These are phyloP conservation scores for Leishmania major DNA, from an alignment of 208 protist genomes.

Conservation along the genomic window DNA sequence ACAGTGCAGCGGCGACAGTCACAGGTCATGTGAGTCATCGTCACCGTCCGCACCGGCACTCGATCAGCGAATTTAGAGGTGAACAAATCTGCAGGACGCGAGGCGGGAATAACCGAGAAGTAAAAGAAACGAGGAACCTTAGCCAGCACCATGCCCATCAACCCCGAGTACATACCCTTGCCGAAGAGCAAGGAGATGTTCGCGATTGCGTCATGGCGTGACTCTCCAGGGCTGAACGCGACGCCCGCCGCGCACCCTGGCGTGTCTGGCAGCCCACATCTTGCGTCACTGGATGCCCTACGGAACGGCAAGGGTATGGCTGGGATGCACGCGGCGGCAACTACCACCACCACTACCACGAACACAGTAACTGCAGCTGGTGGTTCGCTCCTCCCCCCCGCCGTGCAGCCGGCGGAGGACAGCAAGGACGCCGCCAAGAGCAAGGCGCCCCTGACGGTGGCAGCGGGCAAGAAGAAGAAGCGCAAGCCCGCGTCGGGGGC, in stretches of 20 bases:
- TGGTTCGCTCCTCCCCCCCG: conserved; percentile 1
- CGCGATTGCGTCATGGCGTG: conserved; percentile 70
- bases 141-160: conserved; percentile 38
- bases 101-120: not conserved
- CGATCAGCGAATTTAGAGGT: conserved; percentile 3
- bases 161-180: conserved; percentile 82
- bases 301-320: conserved; percentile 13
- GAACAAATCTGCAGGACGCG: conserved; percentile 10
- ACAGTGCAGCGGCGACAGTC: not conserved
- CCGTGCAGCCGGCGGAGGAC: conserved; percentile 11
- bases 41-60: not conserved
- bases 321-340: conserved; percentile 5
- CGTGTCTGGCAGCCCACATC: conserved; percentile 14
- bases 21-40: not conserved
- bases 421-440: conserved; percentile 2
- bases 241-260: conserved; percentile 7
- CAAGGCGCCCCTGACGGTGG: not conserved
- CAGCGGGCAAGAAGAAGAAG: conserved; percentile 32
- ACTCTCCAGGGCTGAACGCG: conserved; percentile 44
- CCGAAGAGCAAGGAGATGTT: conserved; percentile 78
- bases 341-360: conserved; percentile 11
- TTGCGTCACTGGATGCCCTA: conserved; percentile 14
- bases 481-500: conserved; percentile 10
- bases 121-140: conserved; percentile 8
- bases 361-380: conserved; percentile 15